Base-by-base conservation (phyloP, 2,329 filamentous ascomycete species). In the Hirsutella thompsonii region DNA sequence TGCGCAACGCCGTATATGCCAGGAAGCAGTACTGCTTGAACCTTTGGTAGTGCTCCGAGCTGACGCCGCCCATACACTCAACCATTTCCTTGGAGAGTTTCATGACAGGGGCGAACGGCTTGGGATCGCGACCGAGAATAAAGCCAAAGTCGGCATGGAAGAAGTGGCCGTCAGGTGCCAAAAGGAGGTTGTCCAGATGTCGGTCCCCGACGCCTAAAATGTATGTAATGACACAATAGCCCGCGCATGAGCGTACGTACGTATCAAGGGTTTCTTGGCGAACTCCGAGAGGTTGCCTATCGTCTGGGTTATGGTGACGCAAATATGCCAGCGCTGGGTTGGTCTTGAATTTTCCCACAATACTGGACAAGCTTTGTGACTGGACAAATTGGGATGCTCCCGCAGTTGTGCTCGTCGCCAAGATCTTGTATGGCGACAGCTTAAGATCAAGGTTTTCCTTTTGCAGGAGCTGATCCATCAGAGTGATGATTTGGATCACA, bases 111-210 rank as follows among this genome's bases (percentile, higher is more conserved):
- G 92, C 90, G 56, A 98, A 96, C 0, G 92, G 92, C 56, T 98
- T 98, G 0, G 92, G 92, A 51, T 98, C 92, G 33, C 92, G 84
- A 16, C 92, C 92, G 1, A 98, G 81, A 46, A 98, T 98, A 62
- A 94, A 98, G 34, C 93, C 92, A 54, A 98, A 98, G 60, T 98
- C 92, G 23, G 90, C 89, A 58, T 98, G 92, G 72, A 98, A 95
- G 68, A 98, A 98, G 61, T 93, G 87, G 0, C 79, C 92, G 50
- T 89, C 83, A 1, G 92, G 89, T 0, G 88, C 78, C 5, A 98
- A 76, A 20, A 98, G 78, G 1, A 98, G 76, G 54, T 98, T 98
- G 59, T 98, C 92, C 2, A 96, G 73, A 62, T 98, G 92, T 2
- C 92, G 81, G 58, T 98, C 92, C 18, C 92, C 92, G 3, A 98